Base-by-base conservation (phyloP, 164 flowering plant genomes). In the Chimonanthus praecox region DNA sequence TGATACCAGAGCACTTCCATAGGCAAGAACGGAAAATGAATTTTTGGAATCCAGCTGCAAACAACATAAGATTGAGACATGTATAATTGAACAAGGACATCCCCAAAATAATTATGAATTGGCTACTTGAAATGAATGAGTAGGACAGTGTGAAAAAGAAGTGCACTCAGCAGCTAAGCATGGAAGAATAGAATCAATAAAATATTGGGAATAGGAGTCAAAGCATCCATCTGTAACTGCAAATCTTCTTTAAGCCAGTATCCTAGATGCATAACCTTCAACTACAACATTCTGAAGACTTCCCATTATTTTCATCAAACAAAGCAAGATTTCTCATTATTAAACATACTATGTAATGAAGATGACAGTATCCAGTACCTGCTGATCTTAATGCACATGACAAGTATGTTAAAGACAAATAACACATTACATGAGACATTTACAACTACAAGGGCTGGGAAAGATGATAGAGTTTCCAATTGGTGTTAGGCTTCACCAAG, bases 1-100 rank as follows among this genome's bases (percentile, higher is more conserved):
- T 49, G 84, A 73, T 74, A 83, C 72, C 64, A 87, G 61, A 47
- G 87, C 86, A 74, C 87, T 76, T 62, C 95, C 95, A 77, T 82
- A 84, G n/a, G 86, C 58, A 44, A 87, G 68, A 61, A 84, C 13
- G 11, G 88, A 67, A 76, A 74, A 80, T 64, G 87, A 60, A 75
- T 86, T 89, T 43, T 82, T 88, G 1, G 78, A 71, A 74, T 88
- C 89, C 64, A 90, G 71, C 98, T 91, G 89, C 86, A 81, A 73
- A 21, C 20, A 73, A 58, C 4, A 13, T 43, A 13, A 8, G 45
- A 44, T 4, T 4, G 6, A 33, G 68, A 15, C 6, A 33, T 66
- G 47, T n/a, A 46, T 33, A 13, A 54, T 4, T n/a, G 16, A 54
- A 13, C 60, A 13, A 13, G 16, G 16, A 54, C 60, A 13, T 54